phyloP scores from a whole-genome alignment of 441 rosid genomes.

The Kokia cookei region DNA sequence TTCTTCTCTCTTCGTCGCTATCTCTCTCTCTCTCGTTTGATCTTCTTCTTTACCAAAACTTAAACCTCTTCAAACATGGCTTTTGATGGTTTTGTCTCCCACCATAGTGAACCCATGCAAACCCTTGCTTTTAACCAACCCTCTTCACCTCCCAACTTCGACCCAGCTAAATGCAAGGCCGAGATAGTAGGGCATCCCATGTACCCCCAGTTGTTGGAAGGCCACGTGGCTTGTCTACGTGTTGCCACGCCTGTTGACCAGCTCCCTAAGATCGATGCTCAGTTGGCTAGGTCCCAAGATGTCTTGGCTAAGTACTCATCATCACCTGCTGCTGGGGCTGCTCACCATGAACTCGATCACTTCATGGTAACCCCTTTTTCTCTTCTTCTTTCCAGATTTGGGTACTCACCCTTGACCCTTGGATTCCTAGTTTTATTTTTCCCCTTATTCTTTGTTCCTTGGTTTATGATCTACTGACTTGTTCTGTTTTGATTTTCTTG shows the following conservation, averaged over 20 bases:
- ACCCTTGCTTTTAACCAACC: neutral
- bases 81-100: neutral
- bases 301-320: constrained; percentile 25
- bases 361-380: constrained; percentile 23
- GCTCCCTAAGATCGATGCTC: constrained; percentile 34
- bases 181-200: constrained; percentile 31
- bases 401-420: neutral
- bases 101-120: neutral
- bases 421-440: neutral
- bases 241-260: constrained; percentile 39
- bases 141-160: neutral
- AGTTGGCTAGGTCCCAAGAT: constrained; percentile 24
- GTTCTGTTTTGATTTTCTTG: neutral
- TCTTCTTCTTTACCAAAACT: neutral
- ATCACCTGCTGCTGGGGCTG: neutral
- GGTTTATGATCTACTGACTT: neutral
- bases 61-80: neutral
- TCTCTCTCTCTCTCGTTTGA: neutral
- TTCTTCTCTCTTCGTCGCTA: neutral
- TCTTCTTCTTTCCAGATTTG: neutral
- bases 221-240: constrained; percentile 33
- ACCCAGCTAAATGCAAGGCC: constrained; percentile 19
- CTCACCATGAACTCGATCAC: constrained; percentile 31
- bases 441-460: neutral
- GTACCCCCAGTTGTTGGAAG: constrained; percentile 34